These are phyloP conservation scores for Theobroma grandiflorum DNA, from an alignment of 441 rosid species.

Conservation along the genomic window DNA sequence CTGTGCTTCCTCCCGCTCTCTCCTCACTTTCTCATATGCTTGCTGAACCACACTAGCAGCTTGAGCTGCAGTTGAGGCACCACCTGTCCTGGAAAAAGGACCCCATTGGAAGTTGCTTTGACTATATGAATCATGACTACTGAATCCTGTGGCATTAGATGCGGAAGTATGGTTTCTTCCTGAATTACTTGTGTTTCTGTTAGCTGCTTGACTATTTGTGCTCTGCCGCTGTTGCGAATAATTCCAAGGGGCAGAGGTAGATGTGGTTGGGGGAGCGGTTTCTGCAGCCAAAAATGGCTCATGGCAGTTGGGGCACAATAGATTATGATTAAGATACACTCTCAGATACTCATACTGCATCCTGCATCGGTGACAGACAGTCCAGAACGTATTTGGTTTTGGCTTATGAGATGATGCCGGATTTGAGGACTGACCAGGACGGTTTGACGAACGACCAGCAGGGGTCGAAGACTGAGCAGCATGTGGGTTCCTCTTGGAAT, in stretches of 20 bases:
- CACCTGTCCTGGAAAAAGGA: constrained; percentile 56
- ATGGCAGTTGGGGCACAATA: constrained; percentile 63
- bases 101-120: constrained; percentile 54
- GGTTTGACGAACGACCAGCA: constrained; percentile 17
- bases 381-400: constrained; percentile 64
- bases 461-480: constrained; percentile 33
- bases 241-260: constrained; percentile 48
- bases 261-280: constrained; percentile 52
- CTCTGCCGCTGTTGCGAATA: constrained; percentile 44
- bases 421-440: constrained; percentile 31
- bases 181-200: constrained; percentile 36
- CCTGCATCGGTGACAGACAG: constrained; percentile 64
- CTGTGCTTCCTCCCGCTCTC: constrained; percentile 70
- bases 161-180: constrained; percentile 35
- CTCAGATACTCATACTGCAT: constrained; percentile 67
- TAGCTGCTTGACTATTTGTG: constrained; percentile 45
- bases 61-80: constrained; percentile 56
- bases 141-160: constrained; percentile 31
- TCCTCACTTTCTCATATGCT: constrained; percentile 67
- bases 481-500: constrained; percentile 37
- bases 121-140: constrained; percentile 36
- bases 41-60: constrained; percentile 73
- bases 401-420: constrained; percentile 41
- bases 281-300: constrained; percentile 57
- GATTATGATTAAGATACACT: constrained; percentile 53